A percentile compares a stretch with the other conserved stretches of the same genome.
These are phyloP conservation scores for Diaporthe amygdali DNA, from an alignment of 2,329 filamentous ascomycete species.

Conservation along the genomic window DNA sequence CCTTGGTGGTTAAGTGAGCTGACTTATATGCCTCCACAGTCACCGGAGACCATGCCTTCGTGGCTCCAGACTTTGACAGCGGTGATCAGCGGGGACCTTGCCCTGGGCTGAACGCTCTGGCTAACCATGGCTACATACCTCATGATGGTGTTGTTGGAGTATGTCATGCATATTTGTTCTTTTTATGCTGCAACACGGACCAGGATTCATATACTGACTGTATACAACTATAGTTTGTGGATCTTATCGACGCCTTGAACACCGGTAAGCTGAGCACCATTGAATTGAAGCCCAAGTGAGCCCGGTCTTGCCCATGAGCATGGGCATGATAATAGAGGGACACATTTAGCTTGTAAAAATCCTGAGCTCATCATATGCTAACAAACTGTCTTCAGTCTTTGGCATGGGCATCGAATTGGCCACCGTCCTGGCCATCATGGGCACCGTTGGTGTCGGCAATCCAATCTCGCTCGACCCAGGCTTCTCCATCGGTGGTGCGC, in stretches of 20 bases:
- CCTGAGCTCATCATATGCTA: neutral
- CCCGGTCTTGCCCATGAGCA: too few species aligned
- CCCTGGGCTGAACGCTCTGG: slow-evolving; percentile 35
- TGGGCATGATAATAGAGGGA: fast-evolving
- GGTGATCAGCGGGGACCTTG: slow-evolving; percentile 36
- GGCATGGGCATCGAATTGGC: slow-evolving; percentile 53
- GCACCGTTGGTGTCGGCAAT: slow-evolving; percentile 54
- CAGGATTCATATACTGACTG: too few species aligned
- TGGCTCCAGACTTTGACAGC: slow-evolving; percentile 22
- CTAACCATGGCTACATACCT: slow-evolving; percentile 36
- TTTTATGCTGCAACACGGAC: neutral
- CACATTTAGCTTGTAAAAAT: too few species aligned
- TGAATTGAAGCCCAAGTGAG: too few species aligned
- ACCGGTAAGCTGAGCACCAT: slow-evolving; percentile 10
- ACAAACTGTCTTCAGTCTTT: slow-evolving; percentile 35
- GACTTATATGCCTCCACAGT: neutral
- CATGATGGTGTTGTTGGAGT: slow-evolving; percentile 32
- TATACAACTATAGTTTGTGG: slow-evolving; percentile 22
- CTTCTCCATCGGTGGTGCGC: slow-evolving; percentile 46
- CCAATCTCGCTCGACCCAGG: slow-evolving; percentile 52
- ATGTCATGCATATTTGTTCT: fast-evolving
- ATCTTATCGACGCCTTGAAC: slow-evolving; percentile 35
- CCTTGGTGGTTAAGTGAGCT: neutral
- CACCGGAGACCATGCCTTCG: slow-evolving; percentile 5
- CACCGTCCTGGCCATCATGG: slow-evolving; percentile 48